Base-by-base conservation (phyloP, 2,329 filamentous ascomycete genomes). In the Beauveria sp. region DNA sequence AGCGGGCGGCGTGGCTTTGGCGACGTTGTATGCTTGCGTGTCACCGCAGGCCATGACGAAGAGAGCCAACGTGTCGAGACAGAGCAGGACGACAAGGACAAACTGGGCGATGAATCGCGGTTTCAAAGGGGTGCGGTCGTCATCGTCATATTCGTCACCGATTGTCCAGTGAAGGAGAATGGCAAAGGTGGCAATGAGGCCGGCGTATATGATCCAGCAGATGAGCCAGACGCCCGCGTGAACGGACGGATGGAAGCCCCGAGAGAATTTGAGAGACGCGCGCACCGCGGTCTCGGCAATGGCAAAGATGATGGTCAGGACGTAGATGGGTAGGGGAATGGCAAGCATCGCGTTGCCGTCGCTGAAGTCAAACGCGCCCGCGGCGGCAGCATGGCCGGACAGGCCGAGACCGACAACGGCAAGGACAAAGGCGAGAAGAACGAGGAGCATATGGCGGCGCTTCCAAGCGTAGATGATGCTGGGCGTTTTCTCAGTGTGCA, bases 151-250 rank as follows among this genome's bases (percentile, higher is more conserved):
- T 18, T 24, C 28, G 28, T n/a, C 6, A 12, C n/a, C 37, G 24
- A 4, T 3, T 10, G 9, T 6, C 50, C 50, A 54, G 44, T 9
- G 37, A 9, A 44, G 16, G 28, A 54, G 2, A 16, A 60, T 37
- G 20, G 47, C 50, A 52, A 44, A 60, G n/a, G n/a, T 28, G n/a
- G 41, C 40, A 16, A 60, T 12, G 41, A 60, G 50, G 4, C 24
- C 57, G 5, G 50, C 50, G 57, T 47, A 54, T 22, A 54, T 18
- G 41, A 60, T 10, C 57, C 57, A 60, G 57, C 50, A 60, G 30
- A 60, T 24, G 41, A 60, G 50, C 57, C 57, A 60, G 14, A 54
- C 28, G 16, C 26, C 57, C 22, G 20, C 24, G 41, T 60, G 57
- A 14, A 60, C 57, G 18, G 57, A 41, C 10, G 57, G 57, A 12